Conservation (phyloP, 371 early-diverging fungal genomes). For the Umbelopsis sp. region DNA sequence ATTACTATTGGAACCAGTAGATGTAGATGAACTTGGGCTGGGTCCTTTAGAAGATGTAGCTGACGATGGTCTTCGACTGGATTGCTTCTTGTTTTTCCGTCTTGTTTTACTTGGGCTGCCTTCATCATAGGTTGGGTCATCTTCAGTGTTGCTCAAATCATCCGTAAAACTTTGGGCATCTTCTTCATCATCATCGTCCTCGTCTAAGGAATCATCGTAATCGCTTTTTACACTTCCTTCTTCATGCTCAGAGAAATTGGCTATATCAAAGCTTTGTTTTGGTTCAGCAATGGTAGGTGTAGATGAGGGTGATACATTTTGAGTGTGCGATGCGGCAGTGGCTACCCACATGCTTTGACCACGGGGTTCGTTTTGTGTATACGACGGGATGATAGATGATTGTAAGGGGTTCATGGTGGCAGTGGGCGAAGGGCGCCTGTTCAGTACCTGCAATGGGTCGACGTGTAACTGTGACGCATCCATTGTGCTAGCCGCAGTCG, state of each 20-base stretch:
- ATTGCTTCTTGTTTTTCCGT: not conserved
- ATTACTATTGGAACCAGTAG: constrained; percentile 9
- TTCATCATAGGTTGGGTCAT: constrained; percentile 12
- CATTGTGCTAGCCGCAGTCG: not conserved
- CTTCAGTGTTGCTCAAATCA: constrained; percentile 3
- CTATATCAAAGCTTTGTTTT: not conserved
- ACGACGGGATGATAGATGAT: not conserved
- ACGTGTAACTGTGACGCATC: constrained; percentile 10
- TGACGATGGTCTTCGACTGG: not conserved
- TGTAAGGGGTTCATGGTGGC: not conserved
- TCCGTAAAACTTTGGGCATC: constrained; percentile 11
- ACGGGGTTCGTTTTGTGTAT: not conserved
- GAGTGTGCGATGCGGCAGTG: not conserved
- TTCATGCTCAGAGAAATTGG: not conserved
- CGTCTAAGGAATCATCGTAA: constrained; percentile 6
- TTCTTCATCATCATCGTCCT: not conserved
- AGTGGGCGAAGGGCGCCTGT: not conserved
- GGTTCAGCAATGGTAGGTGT: not conserved
- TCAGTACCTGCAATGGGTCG: constrained; percentile 8
- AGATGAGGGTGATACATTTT: not conserved
- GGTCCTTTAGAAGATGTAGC: not conserved
- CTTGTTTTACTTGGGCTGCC: not conserved
- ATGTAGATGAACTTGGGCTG: constrained; percentile 10
- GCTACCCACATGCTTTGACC: not conserved
- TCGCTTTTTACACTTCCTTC: constrained; percentile 12